phyloP scores from a whole-genome alignment of 371 early-diverging fungal species.

The Funneliformis caledonium region DNA sequence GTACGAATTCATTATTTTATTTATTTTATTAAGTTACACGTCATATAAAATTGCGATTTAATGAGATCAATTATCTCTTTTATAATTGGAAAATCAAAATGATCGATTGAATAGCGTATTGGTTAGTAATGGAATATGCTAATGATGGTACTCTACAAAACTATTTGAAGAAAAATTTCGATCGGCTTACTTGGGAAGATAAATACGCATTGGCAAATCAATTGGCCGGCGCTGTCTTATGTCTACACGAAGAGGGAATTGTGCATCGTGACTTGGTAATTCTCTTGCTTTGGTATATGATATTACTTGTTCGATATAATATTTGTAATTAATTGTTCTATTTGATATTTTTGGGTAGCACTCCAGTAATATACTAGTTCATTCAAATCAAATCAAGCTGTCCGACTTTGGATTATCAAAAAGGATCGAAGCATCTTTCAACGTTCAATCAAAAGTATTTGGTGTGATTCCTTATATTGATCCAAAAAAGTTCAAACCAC shows the following conservation, averaged over 20 bases:
- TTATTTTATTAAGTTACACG: too few relatives aligned
- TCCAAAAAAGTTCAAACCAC: neutral
- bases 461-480: slow-evolving; percentile 14
- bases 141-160: slow-evolving; percentile 4
- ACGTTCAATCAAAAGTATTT: neutral
- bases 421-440: neutral
- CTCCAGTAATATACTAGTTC: slow-evolving; percentile 33
- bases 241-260: slow-evolving; percentile 5
- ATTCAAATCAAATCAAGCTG: slow-evolving; percentile 10
- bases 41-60: too few relatives aligned
- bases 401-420: slow-evolving; percentile 31
- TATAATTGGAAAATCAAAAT: too few relatives aligned
- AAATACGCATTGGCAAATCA: neutral
- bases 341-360: neutral
- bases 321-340: too few relatives aligned
- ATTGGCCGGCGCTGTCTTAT: neutral
- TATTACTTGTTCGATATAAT: too few relatives aligned
- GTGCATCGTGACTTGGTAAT: slow-evolving; percentile 31
- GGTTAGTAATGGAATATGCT: slow-evolving; percentile 24
- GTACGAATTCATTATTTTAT: too few relatives aligned
- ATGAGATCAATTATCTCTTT: too few relatives aligned
- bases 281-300: neutral
- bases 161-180: neutral
- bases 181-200: neutral
- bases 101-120: neutral